A percentile compares a stretch with the other conserved stretches of the same genome.
These are phyloP conservation scores for Ochromonas danica DNA, from an alignment of 108 stramenopile species.

Conservation along the genomic window DNA sequence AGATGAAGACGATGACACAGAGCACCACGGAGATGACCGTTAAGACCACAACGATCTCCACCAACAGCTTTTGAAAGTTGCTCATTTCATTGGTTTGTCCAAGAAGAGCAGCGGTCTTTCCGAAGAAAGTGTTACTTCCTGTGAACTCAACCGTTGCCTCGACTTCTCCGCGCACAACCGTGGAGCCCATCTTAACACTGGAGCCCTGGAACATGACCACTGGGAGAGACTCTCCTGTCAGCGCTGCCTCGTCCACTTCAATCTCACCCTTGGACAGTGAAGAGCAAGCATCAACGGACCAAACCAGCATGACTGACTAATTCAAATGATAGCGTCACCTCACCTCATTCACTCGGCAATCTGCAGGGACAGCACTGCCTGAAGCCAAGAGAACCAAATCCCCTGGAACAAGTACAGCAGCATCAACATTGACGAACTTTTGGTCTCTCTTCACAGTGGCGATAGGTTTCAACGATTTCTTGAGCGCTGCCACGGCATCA, in stretches of 20 bases:
- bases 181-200: conserved; percentile 66
- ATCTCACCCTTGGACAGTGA: conserved; percentile 41
- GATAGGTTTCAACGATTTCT: conserved; percentile 63
- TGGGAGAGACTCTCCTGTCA: conserved; percentile 79
- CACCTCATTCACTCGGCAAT: conserved; percentile 51
- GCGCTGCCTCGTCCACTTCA: conserved; percentile 71
- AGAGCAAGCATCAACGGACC: too few species aligned
- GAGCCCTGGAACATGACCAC: conserved; percentile 68
- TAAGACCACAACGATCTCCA: conserved; percentile 64
- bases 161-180: conserved; percentile 68
- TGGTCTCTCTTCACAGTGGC: conserved; percentile 66
- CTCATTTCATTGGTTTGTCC: conserved; percentile 49
- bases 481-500: conserved; percentile 70
- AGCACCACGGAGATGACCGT: conserved; percentile 58
- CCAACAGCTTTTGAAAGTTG: conserved; percentile 64
- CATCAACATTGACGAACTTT: conserved; percentile 19
- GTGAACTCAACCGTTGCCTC: conserved; percentile 57
- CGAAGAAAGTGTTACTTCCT: conserved; percentile 70
- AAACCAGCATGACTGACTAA: too few species aligned
- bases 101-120: conserved; percentile 67
- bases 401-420: conserved; percentile 40
- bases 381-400: conserved; percentile 41
- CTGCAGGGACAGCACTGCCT: conserved; percentile 59
- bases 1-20: conserved; percentile 53
- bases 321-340: too few species aligned